These are phyloP conservation scores for Castanopsis chinensis DNA, from an alignment of 306 rosid species.

Conservation along the genomic window DNA sequence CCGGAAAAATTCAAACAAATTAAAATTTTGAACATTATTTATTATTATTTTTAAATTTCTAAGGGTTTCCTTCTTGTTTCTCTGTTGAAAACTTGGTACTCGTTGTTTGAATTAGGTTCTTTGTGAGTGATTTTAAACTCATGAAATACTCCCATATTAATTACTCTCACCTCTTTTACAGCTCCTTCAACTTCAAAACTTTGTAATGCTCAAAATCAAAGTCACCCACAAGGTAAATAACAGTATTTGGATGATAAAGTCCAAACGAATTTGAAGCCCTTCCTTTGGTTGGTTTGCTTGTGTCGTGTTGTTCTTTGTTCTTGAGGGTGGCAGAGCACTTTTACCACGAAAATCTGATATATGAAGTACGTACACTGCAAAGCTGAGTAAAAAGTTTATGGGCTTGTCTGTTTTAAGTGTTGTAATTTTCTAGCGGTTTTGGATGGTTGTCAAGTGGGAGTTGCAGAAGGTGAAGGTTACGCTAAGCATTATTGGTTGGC, in stretches of 20 bases:
- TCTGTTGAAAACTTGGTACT: too few relatives aligned
- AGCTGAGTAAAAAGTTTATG: conserved; percentile 1
- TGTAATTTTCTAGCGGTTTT: conserved; percentile 18
- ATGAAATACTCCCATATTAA: conserved; percentile 55
- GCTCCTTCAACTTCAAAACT: conserved; percentile 31
- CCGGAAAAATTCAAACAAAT: too few relatives aligned
- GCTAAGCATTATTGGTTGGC: conserved; percentile 61
- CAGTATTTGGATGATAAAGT: background rate
- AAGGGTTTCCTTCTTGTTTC: too few relatives aligned
- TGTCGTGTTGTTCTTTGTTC: background rate
- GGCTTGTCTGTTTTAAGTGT: conserved; percentile 9
- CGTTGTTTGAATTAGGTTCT: too few relatives aligned
- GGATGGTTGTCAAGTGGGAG: conserved; percentile 27
- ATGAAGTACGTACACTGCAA: background rate
- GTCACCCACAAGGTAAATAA: conserved; percentile 9
- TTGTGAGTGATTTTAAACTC: too few relatives aligned
- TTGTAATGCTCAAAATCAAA: conserved; percentile 26
- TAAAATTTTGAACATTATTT: too few relatives aligned
- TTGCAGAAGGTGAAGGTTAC: conserved; percentile 19
- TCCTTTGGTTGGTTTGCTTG: conserved; percentile 8
- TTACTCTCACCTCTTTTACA: conserved; percentile 44
- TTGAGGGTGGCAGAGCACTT: background rate
- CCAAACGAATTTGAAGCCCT: background rate
- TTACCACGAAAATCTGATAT: background rate
- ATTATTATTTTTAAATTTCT: too few relatives aligned